Base-by-base conservation (phyloP, 2,329 filamentous ascomycete species). In the Arthrobotrys megalospora region DNA sequence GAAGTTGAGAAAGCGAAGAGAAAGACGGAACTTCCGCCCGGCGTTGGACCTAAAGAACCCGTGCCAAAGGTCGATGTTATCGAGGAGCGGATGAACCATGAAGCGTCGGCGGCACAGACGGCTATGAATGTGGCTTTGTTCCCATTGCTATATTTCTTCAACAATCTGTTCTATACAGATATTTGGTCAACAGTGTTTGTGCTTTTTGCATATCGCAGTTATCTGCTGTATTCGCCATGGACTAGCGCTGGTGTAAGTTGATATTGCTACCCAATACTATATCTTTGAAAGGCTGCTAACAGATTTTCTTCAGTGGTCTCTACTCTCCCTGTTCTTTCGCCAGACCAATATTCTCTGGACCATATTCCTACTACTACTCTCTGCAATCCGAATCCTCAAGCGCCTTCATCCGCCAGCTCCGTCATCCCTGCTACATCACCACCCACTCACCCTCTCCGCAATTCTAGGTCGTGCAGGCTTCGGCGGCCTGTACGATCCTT, bases 321-420 rank as follows among this genome's bases (percentile, higher is more conserved):
- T 93, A 0, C 79, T 89, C 0, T 87, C 93, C 0, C 86, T 99
- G 19, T 85, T 88, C 1, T 96, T 97, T 86, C 88, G 96, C 24
- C 96, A 99, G 84, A 99, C 96, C 0, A 99, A 99, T 82, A 92
- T 98, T 70, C 97, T 99, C 83, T 99, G 96, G 96, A 91, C 94
- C 0, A 91, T 93, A 0, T 86, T 94, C 0, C 93, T 92, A 82
- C 89, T 93, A 81, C 91, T 91, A 1, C 52, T 79, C 7, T 68
- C 65, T 12, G 50, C 71, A 7, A 65, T 76, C 28, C 64, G 76
- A 43, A 69, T 79, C 14, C 63, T 75, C 60, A 79, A 79, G 24
- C 70, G 75, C 12, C 70, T 79, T 16, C 70, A 70, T 24, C 75
- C 75, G 34, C 65, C 19, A 90, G 88, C 5, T 78, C 76, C 68